phyloP scores from a whole-genome alignment of 768 basidiomycete species.

The Suillus lakei region DNA sequence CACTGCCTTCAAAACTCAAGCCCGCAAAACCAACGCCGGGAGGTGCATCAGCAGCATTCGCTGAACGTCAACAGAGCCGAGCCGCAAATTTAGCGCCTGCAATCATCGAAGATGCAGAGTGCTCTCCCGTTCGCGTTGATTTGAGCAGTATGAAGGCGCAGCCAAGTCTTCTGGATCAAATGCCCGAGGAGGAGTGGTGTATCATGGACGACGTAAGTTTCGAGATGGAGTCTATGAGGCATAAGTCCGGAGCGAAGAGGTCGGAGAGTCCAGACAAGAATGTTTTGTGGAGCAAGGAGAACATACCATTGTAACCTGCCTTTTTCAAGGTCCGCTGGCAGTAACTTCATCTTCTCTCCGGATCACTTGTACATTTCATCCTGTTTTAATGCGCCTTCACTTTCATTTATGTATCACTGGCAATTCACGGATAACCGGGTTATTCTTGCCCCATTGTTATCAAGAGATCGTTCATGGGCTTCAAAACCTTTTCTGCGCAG shows the following conservation, averaged over 20 bases:
- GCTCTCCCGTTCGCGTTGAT: slow-evolving; percentile 59
- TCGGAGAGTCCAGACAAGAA: slow-evolving; percentile 35
- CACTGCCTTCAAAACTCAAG: slow-evolving; percentile 46
- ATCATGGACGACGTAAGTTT: slow-evolving; percentile 56
- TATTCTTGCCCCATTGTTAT: not conserved
- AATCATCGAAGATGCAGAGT: slow-evolving; percentile 40
- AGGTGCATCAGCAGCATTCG: slow-evolving; percentile 53
- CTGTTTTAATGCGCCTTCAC: not conserved
- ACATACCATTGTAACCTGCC: slow-evolving; percentile 23
- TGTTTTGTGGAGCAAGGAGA: slow-evolving; percentile 32
- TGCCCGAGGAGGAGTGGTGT: slow-evolving; percentile 59
- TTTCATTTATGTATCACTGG: not conserved
- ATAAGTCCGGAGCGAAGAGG: slow-evolving; percentile 34
- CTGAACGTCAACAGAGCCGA: slow-evolving; percentile 48
- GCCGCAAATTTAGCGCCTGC: slow-evolving; percentile 27
- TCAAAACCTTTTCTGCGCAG: not conserved
- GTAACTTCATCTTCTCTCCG: not conserved
- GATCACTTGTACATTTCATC: not conserved
- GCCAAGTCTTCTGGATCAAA: slow-evolving; percentile 62
- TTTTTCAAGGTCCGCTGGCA: not conserved
- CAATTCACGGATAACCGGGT: not conserved
- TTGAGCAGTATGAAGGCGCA: slow-evolving; percentile 37
- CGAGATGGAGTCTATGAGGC: slow-evolving; percentile 41
- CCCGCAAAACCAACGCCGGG: slow-evolving; percentile 56
- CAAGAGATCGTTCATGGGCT: not conserved